These are phyloP conservation scores for Verbascum thapsus DNA, from an alignment of 257 asterid species.

Conservation along the genomic window DNA sequence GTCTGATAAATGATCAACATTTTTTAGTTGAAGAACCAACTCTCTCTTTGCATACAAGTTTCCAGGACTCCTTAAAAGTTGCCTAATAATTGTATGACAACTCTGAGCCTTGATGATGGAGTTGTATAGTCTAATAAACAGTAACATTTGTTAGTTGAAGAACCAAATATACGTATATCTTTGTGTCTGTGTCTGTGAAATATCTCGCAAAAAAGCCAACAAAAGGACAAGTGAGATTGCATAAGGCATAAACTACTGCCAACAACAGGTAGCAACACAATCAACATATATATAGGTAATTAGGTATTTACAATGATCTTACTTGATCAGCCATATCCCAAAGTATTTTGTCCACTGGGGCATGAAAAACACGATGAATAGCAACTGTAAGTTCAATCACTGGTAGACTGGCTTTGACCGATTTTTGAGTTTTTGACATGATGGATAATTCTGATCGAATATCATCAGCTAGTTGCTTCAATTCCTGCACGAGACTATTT, in stretches of 20 bases:
- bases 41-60: too few species aligned
- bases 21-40: too few species aligned
- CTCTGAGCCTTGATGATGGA: too few species aligned
- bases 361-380: slow-evolving; percentile 75
- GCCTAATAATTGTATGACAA: background rate
- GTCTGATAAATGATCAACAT: too few species aligned
- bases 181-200: background rate
- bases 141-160: too few species aligned
- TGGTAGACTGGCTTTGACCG: slow-evolving; percentile 57
- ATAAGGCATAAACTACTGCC: background rate
- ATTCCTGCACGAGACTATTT: slow-evolving; percentile 58
- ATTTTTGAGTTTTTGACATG: slow-evolving; percentile 46
- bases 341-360: slow-evolving; percentile 82
- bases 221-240: background rate
- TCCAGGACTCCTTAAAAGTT: background rate
- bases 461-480: slow-evolving; percentile 78
- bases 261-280: slow-evolving; percentile 8
- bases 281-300: slow-evolving; percentile 3
- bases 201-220: too few species aligned
- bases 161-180: background rate
- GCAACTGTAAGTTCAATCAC: slow-evolving; percentile 82
- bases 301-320: slow-evolving; percentile 30
- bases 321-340: slow-evolving; percentile 97
- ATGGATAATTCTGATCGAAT: slow-evolving; percentile 65
- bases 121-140: too few species aligned